These are phyloP conservation scores for Sugiyamaella qingdaonensis DNA, from an alignment of 805 yeast genomes.

Conservation along the genomic window DNA sequence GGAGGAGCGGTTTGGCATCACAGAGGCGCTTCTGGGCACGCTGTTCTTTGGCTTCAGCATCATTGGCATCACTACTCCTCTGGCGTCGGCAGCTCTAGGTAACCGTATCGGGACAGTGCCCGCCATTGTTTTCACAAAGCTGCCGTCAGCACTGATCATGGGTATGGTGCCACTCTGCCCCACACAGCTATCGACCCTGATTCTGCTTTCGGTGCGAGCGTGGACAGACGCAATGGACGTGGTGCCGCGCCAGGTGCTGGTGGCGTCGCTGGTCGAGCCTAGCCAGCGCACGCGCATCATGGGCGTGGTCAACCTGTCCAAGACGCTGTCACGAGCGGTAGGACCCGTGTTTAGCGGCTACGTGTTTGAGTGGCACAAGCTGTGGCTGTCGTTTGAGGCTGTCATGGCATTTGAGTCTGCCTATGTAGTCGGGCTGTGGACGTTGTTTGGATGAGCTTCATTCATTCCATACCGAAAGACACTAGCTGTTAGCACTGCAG, in stretches of 20 bases:
- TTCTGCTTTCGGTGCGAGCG: slow-evolving; percentile 51
- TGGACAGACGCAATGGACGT: slow-evolving; percentile 81
- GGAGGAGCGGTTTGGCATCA: slow-evolving; percentile 48
- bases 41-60: slow-evolving; percentile 61
- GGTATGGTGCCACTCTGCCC: slow-evolving; percentile 48
- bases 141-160: slow-evolving; percentile 70
- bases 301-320: slow-evolving; percentile 83
- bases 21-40: slow-evolving; percentile 57
- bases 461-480: not conserved
- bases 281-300: slow-evolving; percentile 68
- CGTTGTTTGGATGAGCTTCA: slow-evolving; percentile 11
- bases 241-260: slow-evolving; percentile 79
- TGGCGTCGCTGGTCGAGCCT: slow-evolving; percentile 61
- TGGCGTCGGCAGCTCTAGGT: slow-evolving; percentile 73
- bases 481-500: not conserved
- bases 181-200: slow-evolving; percentile 42
- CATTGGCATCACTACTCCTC: slow-evolving; percentile 61
- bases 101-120: slow-evolving; percentile 69
- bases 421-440: slow-evolving; percentile 28
- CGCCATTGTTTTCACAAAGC: slow-evolving; percentile 69
- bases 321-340: slow-evolving; percentile 76
- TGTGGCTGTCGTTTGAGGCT: slow-evolving; percentile 31
- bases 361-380: slow-evolving; percentile 45
- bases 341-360: slow-evolving; percentile 81
- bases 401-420: slow-evolving; percentile 33